phyloP scores from a whole-genome alignment of 768 basidiomycete species.

The Jaapia argillacea region DNA sequence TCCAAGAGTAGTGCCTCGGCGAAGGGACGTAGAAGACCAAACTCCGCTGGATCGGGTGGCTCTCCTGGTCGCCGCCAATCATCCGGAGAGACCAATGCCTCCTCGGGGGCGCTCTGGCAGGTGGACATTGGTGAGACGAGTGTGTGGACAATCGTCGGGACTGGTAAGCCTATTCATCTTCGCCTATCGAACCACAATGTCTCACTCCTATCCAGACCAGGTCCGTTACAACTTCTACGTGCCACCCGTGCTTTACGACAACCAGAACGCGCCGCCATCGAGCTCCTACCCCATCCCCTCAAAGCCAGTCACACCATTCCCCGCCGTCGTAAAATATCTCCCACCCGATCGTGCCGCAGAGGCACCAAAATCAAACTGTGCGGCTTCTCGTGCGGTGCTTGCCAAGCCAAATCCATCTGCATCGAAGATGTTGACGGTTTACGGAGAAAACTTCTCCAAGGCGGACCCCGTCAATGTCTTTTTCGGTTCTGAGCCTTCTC shows the following conservation, averaged over 20 bases:
- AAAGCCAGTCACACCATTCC: conserved; percentile 80
- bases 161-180: conserved; percentile 39
- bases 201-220: conserved; percentile 46
- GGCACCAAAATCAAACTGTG: conserved; percentile 64
- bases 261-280: conserved; percentile 59
- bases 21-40: conserved; percentile 59
- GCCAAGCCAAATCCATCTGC: conserved; percentile 73
- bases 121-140: conserved; percentile 91
- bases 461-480: conserved; percentile 73
- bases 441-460: conserved; percentile 86
- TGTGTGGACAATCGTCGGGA: conserved; percentile 91
- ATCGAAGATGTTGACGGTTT: conserved; percentile 74
- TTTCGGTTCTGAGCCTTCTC: conserved; percentile 80
- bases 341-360: conserved; percentile 83
- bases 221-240: conserved; percentile 91
- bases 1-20: conserved; percentile 41
- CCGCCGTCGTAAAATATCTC: conserved; percentile 82
- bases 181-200: conserved; percentile 10
- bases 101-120: conserved; percentile 77
- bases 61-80: conserved; percentile 60
- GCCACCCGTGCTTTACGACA: conserved; percentile 76
- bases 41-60: conserved; percentile 48
- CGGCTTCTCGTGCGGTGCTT: conserved; percentile 54
- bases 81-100: conserved; percentile 54
- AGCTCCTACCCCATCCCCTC: conserved; percentile 72